Evolutionary conservation across 805 yeast genomes (phyloP), one percentile per base, ranked within the genome.

Genomic region (Metschnikowia lochheadii): DNA sequence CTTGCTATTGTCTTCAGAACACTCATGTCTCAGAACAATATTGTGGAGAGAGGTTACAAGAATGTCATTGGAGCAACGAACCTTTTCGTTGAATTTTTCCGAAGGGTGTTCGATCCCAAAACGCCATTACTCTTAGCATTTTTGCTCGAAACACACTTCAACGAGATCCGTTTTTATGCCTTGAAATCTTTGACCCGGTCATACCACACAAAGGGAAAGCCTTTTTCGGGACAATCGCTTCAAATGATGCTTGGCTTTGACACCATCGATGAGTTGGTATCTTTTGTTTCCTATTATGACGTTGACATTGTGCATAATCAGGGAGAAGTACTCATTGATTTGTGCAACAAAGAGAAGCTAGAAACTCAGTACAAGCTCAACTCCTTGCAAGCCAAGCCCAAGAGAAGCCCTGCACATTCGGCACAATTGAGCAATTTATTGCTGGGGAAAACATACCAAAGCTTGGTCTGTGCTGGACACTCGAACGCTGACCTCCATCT

Each of bases 91-190:
- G 76, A 78, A 49, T 87, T 91, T 61, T 91, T 92, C 65, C 68
- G 78, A 42, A 57, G 71, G 10, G 70, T 80, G 7, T 69, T 83
- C 37, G 68, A 76, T 40, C 59, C 58, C 2, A 68, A 75, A 3
- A 73, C 80, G 0, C 94, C 96, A 1, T 78, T 83, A 49, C 68
- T 91, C 26, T 65, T 89, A 63, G 75, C 88, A 2, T 89, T 92
- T 52, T 68, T 92, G 36, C 67, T 88, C 17, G 96, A 94, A 63
- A 81, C 84, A 2, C 90, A 87, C 57, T 82, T 89, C 62, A 87
- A 86, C 59, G 92, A 89, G 50, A 73, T 90, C 3, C 68, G 97
- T 41, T 83, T 86, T 56, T 81, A 82, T 59, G 90, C 92, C 0
- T 63, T 92, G 50, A 81, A 80, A 58, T 71, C 89, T 0, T 72